These are phyloP conservation scores for Mucor ambiguus DNA, from an alignment of 371 early-diverging fungal genomes.

Conservation along the genomic window DNA sequence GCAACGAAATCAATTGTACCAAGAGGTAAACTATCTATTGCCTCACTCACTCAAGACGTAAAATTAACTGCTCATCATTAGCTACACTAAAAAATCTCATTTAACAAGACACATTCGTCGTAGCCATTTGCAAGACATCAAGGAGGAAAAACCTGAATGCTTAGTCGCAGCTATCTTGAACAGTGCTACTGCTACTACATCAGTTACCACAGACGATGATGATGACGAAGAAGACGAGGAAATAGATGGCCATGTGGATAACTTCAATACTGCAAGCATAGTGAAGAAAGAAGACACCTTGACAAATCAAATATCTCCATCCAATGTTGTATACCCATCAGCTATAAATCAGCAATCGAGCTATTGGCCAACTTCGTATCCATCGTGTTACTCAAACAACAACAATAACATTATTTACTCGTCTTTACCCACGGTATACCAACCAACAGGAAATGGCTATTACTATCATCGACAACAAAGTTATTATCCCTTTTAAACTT, in stretches of 20 bases:
- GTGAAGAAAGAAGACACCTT: neutral
- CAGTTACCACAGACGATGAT: neutral
- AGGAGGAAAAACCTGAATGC: neutral
- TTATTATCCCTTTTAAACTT: neutral
- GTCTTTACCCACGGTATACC: constrained; percentile 6
- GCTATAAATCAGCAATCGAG: constrained; percentile 3
- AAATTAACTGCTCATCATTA: neutral
- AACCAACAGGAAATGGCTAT: neutral
- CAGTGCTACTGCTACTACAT: neutral
- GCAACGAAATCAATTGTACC: neutral
- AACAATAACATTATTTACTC: neutral
- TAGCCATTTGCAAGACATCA: neutral
- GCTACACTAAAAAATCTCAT: constrained; percentile 18
- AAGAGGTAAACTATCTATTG: constrained; percentile 4
- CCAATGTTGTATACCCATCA: constrained; percentile 1
- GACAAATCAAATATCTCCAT: neutral
- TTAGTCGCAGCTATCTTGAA: neutral
- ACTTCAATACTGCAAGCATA: neutral
- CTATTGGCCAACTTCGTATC: constrained; percentile 5
- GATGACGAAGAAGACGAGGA: constrained; percentile 10
- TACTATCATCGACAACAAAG: neutral
- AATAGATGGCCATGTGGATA: neutral
- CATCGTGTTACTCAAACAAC: constrained; percentile 6
- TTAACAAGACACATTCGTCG: constrained; percentile 15
- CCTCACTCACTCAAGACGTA: neutral